phyloP scores from a whole-genome alignment of 1,284 basidiomycete genomes.

The Trichosporon sp. region DNA sequence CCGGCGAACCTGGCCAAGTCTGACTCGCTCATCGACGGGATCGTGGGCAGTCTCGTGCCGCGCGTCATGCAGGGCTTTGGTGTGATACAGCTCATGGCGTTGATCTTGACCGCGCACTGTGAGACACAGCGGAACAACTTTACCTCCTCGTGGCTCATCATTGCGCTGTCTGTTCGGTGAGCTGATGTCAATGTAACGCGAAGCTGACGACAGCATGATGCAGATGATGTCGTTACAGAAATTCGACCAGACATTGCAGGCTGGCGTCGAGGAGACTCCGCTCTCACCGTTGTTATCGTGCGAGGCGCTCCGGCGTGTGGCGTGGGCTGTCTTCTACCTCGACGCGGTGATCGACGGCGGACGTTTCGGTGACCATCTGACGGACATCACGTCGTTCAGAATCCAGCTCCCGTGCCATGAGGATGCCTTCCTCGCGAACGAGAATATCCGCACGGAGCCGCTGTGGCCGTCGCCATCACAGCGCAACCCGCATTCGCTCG shows the following conservation, averaged over 20 bases:
- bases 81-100: conserved; percentile 19
- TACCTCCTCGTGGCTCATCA: conserved; percentile 15
- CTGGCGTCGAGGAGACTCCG: not conserved
- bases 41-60: not conserved
- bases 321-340: conserved; percentile 23
- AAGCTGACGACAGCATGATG: conserved; percentile 17
- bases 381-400: conserved; percentile 10
- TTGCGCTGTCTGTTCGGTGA: conserved; percentile 11
- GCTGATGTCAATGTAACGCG: not conserved
- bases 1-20: conserved; percentile 6
- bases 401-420: conserved; percentile 21
- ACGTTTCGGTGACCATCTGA: conserved; percentile 13
- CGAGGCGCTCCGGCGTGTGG: conserved; percentile 21
- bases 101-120: conserved; percentile 7
- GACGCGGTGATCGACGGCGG: conserved; percentile 23
- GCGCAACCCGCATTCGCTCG: conserved; percentile 3
- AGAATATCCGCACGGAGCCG: conserved; percentile 10
- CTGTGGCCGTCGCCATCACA: not conserved
- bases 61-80: conserved; percentile 13
- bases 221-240: conserved; percentile 21
- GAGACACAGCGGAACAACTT: conserved; percentile 12
- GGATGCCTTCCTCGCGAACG: conserved; percentile 8
- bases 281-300: conserved; percentile 13
- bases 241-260: conserved; percentile 14
- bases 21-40: conserved; percentile 5